Evolutionary conservation across 768 basidiomycete species (phyloP), one percentile per base, ranked within the genome.

Genomic region (Leucocoprinus sp.): DNA sequence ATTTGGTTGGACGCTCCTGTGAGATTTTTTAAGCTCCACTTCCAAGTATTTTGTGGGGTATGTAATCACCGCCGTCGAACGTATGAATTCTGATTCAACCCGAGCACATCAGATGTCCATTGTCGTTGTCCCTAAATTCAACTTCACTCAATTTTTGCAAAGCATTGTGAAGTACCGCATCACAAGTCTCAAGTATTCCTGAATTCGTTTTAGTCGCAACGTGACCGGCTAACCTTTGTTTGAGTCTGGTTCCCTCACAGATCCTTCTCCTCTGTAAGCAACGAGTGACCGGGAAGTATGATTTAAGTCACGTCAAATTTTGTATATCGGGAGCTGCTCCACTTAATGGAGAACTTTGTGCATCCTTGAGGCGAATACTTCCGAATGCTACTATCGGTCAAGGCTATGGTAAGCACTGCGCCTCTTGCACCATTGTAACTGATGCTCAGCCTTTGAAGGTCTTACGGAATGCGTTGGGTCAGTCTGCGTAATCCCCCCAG

Each of bases 211-310:
- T 19, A 34, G 24, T 43, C 37, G 23, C 37, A 12, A 9, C 37
- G 17, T 27, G 7, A 15, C 26, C 5, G 26, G 26, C 26, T 27
- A 27, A 27, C 26, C 26, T 27, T 11, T 19, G 18, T 5, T 21
- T 41, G n/a, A 82, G 79, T 47, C 58, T 83, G 17, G 80, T 83
- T 26, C 82, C 82, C 14, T 82, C 82, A 14, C 78, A 82, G 45
- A 69, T 80, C 5, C 74, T 84, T 8, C 62, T 82, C 12, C 59
- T 84, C n/a, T 78, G 76, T 68, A 84, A 84, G 77, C 72, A 79
- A 54, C 76, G 75, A n/a, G 67, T 63, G 3, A 63, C 64, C 42
- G 70, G 68, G 54, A 60, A 71, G 4, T 68, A 70, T 37, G 70
- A 80, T 52, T 65, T 84, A 6, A 66, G 62, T 8, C 66, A 71